These are phyloP conservation scores for Musa acuminata DNA, from an alignment of 176 grass and related monocot genomes.

Conservation along the genomic window DNA sequence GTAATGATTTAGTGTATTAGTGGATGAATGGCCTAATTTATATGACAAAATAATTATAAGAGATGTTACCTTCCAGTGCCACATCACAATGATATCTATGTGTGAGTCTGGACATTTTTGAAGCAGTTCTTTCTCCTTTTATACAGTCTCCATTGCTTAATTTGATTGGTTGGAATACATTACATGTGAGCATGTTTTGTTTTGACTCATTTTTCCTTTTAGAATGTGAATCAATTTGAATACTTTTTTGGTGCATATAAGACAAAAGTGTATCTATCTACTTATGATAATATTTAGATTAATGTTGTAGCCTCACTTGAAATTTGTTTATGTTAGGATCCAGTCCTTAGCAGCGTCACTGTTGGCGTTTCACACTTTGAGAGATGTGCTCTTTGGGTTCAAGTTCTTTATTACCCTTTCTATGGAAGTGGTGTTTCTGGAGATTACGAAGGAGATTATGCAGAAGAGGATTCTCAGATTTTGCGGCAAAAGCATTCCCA, in stretches of 20 bases:
- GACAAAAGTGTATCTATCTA: neutral
- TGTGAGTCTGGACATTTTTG: too few species aligned
- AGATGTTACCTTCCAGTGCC: too few species aligned
- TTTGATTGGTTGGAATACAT: too few species aligned
- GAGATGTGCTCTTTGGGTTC: conserved; percentile 91
- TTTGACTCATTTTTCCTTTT: too few species aligned
- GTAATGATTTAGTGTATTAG: too few species aligned
- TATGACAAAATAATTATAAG: too few species aligned
- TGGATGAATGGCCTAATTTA: too few species aligned
- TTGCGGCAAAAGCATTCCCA: conserved; percentile 51
- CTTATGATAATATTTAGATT: neutral
- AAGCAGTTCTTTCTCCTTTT: too few species aligned
- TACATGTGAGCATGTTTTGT: too few species aligned
- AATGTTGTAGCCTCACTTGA: neutral
- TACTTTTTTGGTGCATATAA: neutral
- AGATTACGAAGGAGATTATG: conserved; percentile 88
- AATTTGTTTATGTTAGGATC: conserved; percentile 48
- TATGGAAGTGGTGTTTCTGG: conserved; percentile 47
- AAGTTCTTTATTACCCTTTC: conserved; percentile 94
- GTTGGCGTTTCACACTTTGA: conserved; percentile 98
- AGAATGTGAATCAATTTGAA: too few species aligned
- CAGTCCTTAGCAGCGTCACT: conserved; percentile 86
- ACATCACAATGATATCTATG: too few species aligned
- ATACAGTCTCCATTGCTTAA: too few species aligned
- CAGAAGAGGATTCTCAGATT: conserved; percentile 89